A percentile compares a stretch with the other conserved stretches of the same genome.
phyloP scores from a whole-genome alignment of 306 rosid genomes.

The Cucurbita moschata region DNA sequence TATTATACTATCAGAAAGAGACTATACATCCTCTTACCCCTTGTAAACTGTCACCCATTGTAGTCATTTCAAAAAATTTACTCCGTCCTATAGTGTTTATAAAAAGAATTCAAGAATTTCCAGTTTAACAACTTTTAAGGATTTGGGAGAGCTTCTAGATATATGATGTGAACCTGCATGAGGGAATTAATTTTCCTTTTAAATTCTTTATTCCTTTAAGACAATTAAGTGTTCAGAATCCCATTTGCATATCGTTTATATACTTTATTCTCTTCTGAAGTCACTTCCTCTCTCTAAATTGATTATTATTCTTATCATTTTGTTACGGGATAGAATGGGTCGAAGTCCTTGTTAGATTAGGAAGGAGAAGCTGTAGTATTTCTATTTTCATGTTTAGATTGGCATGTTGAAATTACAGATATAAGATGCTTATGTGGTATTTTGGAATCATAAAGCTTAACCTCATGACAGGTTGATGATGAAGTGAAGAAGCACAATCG shows the following conservation, averaged over 20 bases:
- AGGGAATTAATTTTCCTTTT: background rate
- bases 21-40: background rate
- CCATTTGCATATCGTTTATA: background rate
- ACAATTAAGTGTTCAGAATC: background rate
- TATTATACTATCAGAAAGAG: background rate
- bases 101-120: background rate
- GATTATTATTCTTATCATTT: background rate
- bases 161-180: background rate
- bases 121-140: background rate
- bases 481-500: slow-evolving; percentile 40
- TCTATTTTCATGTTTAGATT: background rate
- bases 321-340: background rate
- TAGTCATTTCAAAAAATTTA: background rate
- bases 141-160: background rate
- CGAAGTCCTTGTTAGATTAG: background rate
- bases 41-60: background rate
- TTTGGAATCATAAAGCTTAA: background rate
- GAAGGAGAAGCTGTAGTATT: background rate
- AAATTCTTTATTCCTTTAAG: background rate
- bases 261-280: background rate
- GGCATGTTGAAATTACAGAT: background rate
- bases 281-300: background rate
- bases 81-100: background rate
- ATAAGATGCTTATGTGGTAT: background rate
- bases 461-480: slow-evolving; percentile 42